phyloP scores from a whole-genome alignment of 805 yeast genomes.

The Saturnispora galanensis region DNA sequence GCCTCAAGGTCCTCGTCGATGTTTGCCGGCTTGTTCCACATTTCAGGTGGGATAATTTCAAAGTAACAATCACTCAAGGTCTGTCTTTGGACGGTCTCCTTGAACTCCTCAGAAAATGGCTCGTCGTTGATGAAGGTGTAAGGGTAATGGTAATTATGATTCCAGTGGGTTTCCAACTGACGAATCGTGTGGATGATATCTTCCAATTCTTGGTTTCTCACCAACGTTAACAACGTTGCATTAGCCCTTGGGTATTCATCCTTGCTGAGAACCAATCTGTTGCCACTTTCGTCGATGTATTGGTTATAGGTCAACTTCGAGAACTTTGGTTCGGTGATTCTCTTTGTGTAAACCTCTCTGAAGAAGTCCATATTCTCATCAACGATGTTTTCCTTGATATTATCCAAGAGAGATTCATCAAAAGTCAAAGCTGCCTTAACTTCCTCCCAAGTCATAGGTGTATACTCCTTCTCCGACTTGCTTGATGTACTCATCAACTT shows the following conservation, averaged over 20 bases:
- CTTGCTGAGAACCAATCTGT: constrained; percentile 19
- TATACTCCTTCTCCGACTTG: constrained; percentile 14
- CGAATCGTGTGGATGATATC: constrained; percentile 46
- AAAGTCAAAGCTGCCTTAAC: constrained; percentile 20
- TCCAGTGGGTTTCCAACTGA: constrained; percentile 62
- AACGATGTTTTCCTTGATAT: constrained; percentile 22
- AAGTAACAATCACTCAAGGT: constrained; percentile 38
- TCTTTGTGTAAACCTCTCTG: constrained; percentile 26
- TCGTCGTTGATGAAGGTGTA: constrained; percentile 91
- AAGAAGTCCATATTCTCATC: constrained; percentile 28
- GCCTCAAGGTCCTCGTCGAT: constrained; percentile 33
- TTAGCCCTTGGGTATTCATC: constrained; percentile 39
- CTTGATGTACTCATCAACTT: constrained; percentile 21
- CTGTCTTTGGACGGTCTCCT: constrained; percentile 36
- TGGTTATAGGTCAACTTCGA: constrained; percentile 26
- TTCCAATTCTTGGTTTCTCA: constrained; percentile 57
- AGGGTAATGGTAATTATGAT: constrained; percentile 70
- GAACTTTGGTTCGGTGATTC: constrained; percentile 26
- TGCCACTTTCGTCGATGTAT: constrained; percentile 21
- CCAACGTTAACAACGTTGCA: constrained; percentile 70
- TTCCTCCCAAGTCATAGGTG: constrained; percentile 20
- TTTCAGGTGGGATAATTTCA: constrained; percentile 40
- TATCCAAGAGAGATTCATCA: constrained; percentile 15
- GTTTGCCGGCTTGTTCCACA: constrained; percentile 41
- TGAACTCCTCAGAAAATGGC: constrained; percentile 70